Conservation (phyloP, 805 yeast species). For the Yamadazyma laniorum region DNA sequence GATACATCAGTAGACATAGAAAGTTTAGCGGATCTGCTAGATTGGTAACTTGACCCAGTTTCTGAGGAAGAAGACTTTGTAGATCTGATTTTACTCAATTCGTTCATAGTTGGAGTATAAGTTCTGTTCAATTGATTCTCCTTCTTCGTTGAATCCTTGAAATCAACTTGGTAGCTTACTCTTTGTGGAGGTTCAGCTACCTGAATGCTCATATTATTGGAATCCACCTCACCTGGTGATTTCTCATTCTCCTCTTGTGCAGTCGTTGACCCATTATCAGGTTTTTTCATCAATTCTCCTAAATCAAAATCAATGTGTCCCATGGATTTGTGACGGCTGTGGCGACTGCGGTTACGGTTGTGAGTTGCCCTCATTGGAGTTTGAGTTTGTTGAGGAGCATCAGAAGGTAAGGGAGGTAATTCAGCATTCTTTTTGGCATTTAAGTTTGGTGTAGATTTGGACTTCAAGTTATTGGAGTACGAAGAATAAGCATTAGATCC, state of each 20-base stretch:
- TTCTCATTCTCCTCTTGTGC: neutral
- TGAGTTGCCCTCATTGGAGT: constrained; percentile 14
- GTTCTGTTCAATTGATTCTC: constrained; percentile 4
- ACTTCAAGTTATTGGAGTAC: constrained; percentile 14
- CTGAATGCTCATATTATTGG: constrained; percentile 19
- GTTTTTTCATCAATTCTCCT: constrained; percentile 9
- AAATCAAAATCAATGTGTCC: constrained; percentile 27
- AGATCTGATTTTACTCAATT: constrained; percentile 8
- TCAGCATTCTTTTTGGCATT: constrained; percentile 10
- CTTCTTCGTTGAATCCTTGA: constrained; percentile 25
- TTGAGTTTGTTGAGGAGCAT: constrained; percentile 8
- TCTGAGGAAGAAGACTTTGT: constrained; percentile 15
- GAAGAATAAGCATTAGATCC: constrained; percentile 23
- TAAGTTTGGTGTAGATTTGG: constrained; percentile 24
- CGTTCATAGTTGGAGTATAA: constrained; percentile 13
- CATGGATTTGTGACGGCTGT: constrained; percentile 41
- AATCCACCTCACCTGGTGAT: neutral
- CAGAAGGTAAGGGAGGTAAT: constrained; percentile 15
- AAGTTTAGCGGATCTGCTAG: constrained; percentile 23
- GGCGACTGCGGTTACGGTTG: constrained; percentile 25
- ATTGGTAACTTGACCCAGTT: constrained; percentile 23
- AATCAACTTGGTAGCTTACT: constrained; percentile 40
- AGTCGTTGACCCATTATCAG: no score
- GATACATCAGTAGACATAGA: constrained; percentile 27
- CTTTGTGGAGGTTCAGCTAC: constrained; percentile 40